Percentiles rank a stretch among this genome's conserved stretches.
These are phyloP conservation scores for Mycena haematopus DNA, from an alignment of 768 basidiomycete species.

Conservation along the genomic window DNA sequence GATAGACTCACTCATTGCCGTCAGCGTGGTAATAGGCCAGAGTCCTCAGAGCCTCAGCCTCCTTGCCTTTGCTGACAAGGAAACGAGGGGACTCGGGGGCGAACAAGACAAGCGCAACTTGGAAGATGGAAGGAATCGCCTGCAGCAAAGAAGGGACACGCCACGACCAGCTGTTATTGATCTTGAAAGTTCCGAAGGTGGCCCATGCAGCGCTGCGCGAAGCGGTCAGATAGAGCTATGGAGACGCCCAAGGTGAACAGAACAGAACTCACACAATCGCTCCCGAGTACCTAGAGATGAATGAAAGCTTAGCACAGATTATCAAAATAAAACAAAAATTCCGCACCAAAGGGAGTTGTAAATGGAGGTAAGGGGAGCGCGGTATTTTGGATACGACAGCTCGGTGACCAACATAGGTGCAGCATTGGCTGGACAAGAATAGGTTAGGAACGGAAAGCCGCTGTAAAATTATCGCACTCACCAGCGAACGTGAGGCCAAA, in stretches of 20 bases:
- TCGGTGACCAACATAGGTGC: conserved; percentile 88
- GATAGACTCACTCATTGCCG: conserved; percentile 58
- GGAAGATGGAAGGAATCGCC: conserved; percentile 68
- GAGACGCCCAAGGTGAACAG: too few species aligned
- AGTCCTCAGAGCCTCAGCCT: conserved; percentile 66
- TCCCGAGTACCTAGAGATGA: conserved; percentile 41
- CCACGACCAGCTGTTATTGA: conserved; percentile 77
- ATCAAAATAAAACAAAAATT: too few species aligned
- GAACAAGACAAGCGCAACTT: conserved; percentile 70
- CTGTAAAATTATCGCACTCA: conserved; percentile 34
- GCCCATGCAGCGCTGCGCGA: conserved; percentile 74
- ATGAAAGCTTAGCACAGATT: too few species aligned
- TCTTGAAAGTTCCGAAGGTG: conserved; percentile 80
- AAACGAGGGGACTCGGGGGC: conserved; percentile 87
- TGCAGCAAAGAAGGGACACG: conserved; percentile 81
- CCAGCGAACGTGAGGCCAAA: conserved; percentile 78
- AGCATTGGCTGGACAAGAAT: conserved; percentile 57
- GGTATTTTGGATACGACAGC: conserved; percentile 81
- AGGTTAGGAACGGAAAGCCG: too few species aligned
- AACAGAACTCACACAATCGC: conserved; percentile 62
- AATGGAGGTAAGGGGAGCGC: conserved; percentile 75
- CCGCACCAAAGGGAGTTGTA: conserved; percentile 86
- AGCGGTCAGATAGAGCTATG: conserved; percentile 14
- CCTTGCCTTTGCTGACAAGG: conserved; percentile 76
- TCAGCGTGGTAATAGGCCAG: conserved; percentile 87